These are phyloP conservation scores for Helicostylum pulchrum DNA, from an alignment of 192 early-diverging fungal species.

Conservation along the genomic window DNA sequence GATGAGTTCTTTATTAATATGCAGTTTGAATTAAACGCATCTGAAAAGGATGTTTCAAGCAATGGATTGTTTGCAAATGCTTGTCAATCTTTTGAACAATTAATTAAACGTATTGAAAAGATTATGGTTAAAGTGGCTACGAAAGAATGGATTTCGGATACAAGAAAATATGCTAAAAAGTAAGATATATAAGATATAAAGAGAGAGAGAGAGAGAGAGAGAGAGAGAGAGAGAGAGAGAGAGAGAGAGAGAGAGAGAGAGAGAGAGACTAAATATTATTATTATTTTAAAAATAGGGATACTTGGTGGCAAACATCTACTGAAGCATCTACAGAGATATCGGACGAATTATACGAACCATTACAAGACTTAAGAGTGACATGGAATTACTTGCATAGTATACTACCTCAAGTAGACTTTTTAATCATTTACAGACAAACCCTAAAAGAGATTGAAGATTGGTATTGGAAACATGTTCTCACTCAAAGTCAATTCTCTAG, in stretches of 20 bases:
- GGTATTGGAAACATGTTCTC: slow-evolving; percentile 51
- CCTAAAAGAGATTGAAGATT: slow-evolving; percentile 47
- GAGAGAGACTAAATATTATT: background rate
- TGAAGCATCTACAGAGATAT: slow-evolving; percentile 33
- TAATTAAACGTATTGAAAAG: slow-evolving; percentile 41
- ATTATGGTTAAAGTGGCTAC: slow-evolving; percentile 42
- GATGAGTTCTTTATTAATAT: slow-evolving; percentile 57
- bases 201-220: background rate
- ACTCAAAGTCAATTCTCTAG: slow-evolving; percentile 53
- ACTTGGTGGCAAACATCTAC: slow-evolving; percentile 45
- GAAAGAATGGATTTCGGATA: slow-evolving; percentile 42
- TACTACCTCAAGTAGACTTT: slow-evolving; percentile 38
- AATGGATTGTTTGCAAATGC: slow-evolving; percentile 12
- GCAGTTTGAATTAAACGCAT: slow-evolving; percentile 39
- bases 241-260: background rate
- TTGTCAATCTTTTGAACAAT: slow-evolving; percentile 22
- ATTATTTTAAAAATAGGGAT: slow-evolving; percentile 24
- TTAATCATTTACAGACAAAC: slow-evolving; percentile 37
- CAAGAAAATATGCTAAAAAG: slow-evolving; percentile 44
- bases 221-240: background rate
- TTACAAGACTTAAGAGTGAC: slow-evolving; percentile 40
- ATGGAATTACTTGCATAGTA: slow-evolving; percentile 35
- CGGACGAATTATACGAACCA: slow-evolving; percentile 48
- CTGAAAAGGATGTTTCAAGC: background rate
- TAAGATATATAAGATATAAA: slow-evolving; percentile 19